Base-by-base conservation (phyloP, 176 grass and related monocot genomes). In the Paspalum notatum region DNA sequence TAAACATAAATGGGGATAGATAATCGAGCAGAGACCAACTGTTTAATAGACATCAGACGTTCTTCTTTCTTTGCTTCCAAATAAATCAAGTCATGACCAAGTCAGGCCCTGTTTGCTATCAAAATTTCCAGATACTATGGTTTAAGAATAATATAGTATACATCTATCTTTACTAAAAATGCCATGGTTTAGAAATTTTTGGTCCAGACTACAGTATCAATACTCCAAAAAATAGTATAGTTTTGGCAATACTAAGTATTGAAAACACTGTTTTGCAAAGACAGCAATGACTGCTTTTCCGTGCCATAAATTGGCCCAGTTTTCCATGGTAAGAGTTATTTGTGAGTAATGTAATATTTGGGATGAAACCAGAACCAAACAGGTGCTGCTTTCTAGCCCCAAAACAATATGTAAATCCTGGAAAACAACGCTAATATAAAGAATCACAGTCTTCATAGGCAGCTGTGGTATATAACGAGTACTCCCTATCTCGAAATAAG, bases 21-120 rank as follows among this genome's bases (percentile, higher is more conserved):
- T 44, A 55, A 54, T 57, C 49, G 2, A 12, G 72, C 37, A 66
- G 22, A 54, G 32, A 75, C 56, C 40, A 55, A 41, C 12, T 20
- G 4, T 6, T 49, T 73, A 82, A 21, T 60, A 81, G 32, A 48
- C 24, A 72, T 60, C 8, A 9, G 18, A 46, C 16, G 15, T 44
- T 66, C 17, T 43, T 18, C 38, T 8, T 18, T 37, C 32, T n/a
- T 66, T 10, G 39, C 20, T 44, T 69, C 41, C 16, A 47, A 76
- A 59, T 60, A 48, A 58, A 49, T 66, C 24, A 46, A 74, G 37
- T 27, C 51, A 82, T 77, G 65, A n/a, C 10, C 45, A 85, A 79
- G 46, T 25, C n/a, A n/a, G n/a, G n/a, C n/a, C n/a, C n/a, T n/a
- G n/a, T n/a, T n/a, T n/a, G n/a, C n/a, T n/a, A n/a, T n/a, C n/a